Evolutionary conservation across 805 yeast species (phyloP), one percentile per base, ranked within the genome.

Genomic region (Ogataea pini): DNA sequence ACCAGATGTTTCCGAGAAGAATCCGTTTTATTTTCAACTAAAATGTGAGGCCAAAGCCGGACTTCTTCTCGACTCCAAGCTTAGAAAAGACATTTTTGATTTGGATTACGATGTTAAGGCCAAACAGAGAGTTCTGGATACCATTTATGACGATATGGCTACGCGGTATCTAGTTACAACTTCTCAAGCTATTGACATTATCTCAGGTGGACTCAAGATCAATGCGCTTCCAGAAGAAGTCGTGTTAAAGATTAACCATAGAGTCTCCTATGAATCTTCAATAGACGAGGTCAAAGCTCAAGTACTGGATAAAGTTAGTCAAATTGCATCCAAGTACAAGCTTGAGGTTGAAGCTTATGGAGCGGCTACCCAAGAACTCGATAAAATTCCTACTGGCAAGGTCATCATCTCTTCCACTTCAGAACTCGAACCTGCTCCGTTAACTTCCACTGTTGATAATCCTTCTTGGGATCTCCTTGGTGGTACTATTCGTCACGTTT

Each of bases 151-250:
- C n/a, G 16, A 34, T 22, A 34, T 34, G 37, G 37, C 37, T 12
- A 34, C 37, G 6, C 37, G 37, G 22, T 34, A 17, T 10, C 24
- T 34, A 12, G 37, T n/a, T 14, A 18, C 37, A 12, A 34, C 37
- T 3, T 34, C 37, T 13, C 37, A 34, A 10, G 37, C 37, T 3
- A 34, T 34, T 13, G 37, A 34, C 14, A 34, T 34, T n/a, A 18
- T 34, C 24, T 17, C 24, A 9, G 37, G 37, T 13, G 37, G 37
- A 34, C 9, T 34, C 14, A 34, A 34, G 19, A 34, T 34, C 20
- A 34, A 34, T 22, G 37, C 37, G 5, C 37, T 34, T 34, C 37
- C 37, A 10, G 37, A 34, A 34, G 37, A 34, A 10, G 37, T 34
- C 4, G 14, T 34, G 9, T 10, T 34, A 22, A 34, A 34, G 16